phyloP scores from a whole-genome alignment of 345 rosid genomes.

The Dimocarpus longan region DNA sequence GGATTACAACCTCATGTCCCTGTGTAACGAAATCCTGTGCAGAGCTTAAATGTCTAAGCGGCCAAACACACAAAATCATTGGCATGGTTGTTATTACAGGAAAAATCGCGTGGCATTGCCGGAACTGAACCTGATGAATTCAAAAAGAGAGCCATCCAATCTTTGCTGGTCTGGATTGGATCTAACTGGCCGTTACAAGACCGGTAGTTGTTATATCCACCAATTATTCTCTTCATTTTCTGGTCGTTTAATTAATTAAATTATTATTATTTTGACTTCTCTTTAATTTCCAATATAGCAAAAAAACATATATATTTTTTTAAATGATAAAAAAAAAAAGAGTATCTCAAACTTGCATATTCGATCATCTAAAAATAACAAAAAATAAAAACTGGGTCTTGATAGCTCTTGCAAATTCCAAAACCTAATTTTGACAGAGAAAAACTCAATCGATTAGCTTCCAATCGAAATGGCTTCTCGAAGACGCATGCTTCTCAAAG shows the following conservation, averaged over 20 bases:
- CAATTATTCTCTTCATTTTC: not conserved
- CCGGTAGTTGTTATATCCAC: slow-evolving; percentile 13
- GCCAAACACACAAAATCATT: not conserved
- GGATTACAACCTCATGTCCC: too few relatives aligned
- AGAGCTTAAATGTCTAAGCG: not conserved
- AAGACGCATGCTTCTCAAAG: slow-evolving; percentile 77
- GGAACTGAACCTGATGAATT: not conserved
- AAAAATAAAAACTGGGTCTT: not conserved
- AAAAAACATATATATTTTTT: not conserved
- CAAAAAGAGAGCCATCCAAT: not conserved
- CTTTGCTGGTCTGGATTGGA: not conserved
- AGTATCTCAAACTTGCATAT: slow-evolving; percentile 5
- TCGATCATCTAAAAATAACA: slow-evolving; percentile 3
- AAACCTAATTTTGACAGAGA: not conserved
- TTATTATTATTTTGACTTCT: not conserved
- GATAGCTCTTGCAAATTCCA: not conserved
- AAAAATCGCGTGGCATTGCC: not conserved
- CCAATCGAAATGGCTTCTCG: slow-evolving; percentile 67
- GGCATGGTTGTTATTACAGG: not conserved
- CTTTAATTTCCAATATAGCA: not conserved
- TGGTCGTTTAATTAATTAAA: not conserved
- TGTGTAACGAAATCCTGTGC: not conserved
- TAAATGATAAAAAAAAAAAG: too few relatives aligned
- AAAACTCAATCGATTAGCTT: slow-evolving; percentile 1
- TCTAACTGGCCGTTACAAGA: slow-evolving; percentile 6